Conservation (phyloP, 257 asterid genomes). For the Rubia yunnanensis region DNA sequence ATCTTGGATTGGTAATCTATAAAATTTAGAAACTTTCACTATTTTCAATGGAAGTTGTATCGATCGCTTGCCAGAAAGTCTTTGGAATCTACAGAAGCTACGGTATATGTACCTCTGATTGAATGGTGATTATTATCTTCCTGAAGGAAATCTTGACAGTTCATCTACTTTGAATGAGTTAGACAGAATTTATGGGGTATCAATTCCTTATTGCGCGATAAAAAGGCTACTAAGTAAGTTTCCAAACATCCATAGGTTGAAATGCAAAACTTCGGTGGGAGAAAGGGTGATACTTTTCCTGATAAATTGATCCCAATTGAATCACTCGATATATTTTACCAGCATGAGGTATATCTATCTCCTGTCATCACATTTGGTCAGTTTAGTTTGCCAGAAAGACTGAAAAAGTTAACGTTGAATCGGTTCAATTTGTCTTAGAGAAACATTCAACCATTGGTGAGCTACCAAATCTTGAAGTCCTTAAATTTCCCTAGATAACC, state of each 20-base stretch:
- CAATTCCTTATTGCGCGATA: not conserved
- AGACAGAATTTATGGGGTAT: not conserved
- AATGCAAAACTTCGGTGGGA: not conserved
- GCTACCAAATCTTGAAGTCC: not conserved
- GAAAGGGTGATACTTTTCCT: too few relatives aligned
- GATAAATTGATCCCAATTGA: not conserved
- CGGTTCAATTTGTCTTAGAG: not conserved
- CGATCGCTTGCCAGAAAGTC: not conserved
- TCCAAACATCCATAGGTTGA: not conserved
- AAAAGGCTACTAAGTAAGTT: not conserved
- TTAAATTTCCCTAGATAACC: not conserved
- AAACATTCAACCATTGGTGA: not conserved
- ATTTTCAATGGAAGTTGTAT: not conserved
- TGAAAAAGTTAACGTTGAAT: not conserved
- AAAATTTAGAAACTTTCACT: constrained; percentile 7
- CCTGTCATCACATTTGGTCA: not conserved
- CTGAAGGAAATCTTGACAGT: not conserved
- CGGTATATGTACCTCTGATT: not conserved
- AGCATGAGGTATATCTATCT: too few relatives aligned
- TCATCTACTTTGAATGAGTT: not conserved
- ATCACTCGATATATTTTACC: not conserved
- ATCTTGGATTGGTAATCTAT: not conserved
- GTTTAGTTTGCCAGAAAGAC: not conserved
- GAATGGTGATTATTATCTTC: not conserved
- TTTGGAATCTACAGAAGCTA: not conserved